Base-by-base conservation (phyloP, 2,329 filamentous ascomycete species). In the Cercospora canescens region DNA sequence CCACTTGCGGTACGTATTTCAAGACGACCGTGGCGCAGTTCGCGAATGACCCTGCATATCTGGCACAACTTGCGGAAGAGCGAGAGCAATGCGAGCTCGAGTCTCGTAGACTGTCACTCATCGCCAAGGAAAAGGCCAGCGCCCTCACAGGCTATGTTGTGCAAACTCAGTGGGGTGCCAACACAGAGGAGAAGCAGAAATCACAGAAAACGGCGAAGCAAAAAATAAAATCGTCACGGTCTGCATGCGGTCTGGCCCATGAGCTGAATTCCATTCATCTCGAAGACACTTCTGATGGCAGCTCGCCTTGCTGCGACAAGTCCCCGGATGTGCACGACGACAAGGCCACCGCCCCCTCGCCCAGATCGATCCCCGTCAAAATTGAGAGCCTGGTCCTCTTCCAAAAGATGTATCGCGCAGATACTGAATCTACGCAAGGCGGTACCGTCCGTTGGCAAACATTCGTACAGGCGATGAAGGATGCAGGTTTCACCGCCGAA, bases 401-500 rank as follows among this genome's bases (percentile, higher is more conserved):
- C 9, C 45, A 55, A 18, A 62, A 62, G 60, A 62, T 62, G 60
- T 62, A 18, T 6, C 60, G 45, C 18, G 45, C 35, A 3, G 16
- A 30, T 7, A 24, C 45, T 3, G 26, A 37, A 11, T 32, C 18
- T 4, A 32, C 9, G 1, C 24, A 26, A 18, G 32, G 39, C 2
- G 37, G 60, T 28, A 37, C n/a, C 5, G 41, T 63, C 6, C 50
- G 62, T n/a, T 67, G 68, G 65, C 45, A 57, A 48, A 18, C 39
- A 28, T 63, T 67, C 18, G 62, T 69, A 2, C 52, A 62, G 16
- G 62, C 68, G 5, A 59, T 70, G 64, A 55, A 50, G 2, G 50
- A 62, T 9, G 63, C 63, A 6, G 63, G 48, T 24, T 62, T 65
- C 28, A 18, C 6, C 1, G 63, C 57, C 32, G 39, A 35, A 16